Percentiles rank a stretch among this genome's conserved stretches.
These are phyloP conservation scores for Agastache rugosa DNA, from an alignment of 257 asterid genomes.

Conservation along the genomic window DNA sequence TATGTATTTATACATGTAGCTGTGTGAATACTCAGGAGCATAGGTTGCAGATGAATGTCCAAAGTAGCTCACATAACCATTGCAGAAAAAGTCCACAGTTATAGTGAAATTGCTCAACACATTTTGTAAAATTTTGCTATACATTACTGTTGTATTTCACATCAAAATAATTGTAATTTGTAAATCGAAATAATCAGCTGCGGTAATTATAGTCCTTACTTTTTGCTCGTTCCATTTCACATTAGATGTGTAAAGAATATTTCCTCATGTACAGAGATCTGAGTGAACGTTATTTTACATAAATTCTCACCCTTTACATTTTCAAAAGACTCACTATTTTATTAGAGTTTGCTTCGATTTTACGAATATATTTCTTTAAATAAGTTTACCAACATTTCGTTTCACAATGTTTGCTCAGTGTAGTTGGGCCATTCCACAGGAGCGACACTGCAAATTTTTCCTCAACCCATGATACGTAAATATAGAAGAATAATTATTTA, in stretches of 20 bases:
- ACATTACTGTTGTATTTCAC: not conserved
- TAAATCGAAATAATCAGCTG: not conserved
- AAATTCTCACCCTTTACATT: no score
- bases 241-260: not conserved
- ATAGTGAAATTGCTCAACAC: not conserved
- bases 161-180: not conserved
- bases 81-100: not conserved
- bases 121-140: not conserved
- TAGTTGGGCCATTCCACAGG: no score
- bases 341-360: no score
- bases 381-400: no score
- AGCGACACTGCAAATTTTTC: no score
- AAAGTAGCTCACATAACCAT: not conserved
- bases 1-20: not conserved
- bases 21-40: constrained; percentile 8
- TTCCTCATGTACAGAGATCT: not conserved
- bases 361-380: no score
- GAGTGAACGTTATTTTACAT: not conserved
- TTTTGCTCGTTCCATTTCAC: not conserved
- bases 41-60: not conserved
- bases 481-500: no score
- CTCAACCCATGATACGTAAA: no score
- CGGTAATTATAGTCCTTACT: not conserved
- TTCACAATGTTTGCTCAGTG: no score
- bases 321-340: no score